Percentiles rank a stretch among this genome's conserved stretches.
Evolutionary conservation across 345 rosid genomes (phyloP).

Genomic region (Eucalyptus tenuipes): DNA sequence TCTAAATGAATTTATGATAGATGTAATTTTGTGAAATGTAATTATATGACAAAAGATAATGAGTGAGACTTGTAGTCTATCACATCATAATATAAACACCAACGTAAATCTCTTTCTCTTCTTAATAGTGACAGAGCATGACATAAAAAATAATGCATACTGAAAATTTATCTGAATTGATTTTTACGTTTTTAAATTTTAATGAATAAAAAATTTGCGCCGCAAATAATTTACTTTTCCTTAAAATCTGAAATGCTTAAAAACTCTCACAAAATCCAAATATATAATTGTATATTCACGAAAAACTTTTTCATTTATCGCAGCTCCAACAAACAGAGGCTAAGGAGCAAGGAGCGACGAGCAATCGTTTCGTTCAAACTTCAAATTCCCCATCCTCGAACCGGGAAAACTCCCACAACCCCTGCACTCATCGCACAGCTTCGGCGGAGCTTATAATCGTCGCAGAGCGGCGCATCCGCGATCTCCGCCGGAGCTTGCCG

Average conservation of each 20-base stretch:
- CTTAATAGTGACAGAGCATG: neutral
- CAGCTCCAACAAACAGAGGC: neutral
- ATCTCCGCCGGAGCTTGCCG: neutral
- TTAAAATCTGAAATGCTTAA: neutral
- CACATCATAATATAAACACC: neutral
- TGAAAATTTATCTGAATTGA: neutral
- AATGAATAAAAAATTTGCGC: neutral
- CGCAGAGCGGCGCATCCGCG: neutral
- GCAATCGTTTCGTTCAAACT: neutral
- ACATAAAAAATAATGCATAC: neutral
- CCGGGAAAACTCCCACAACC: neutral
- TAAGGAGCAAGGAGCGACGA: neutral
- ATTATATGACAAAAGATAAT: neutral
- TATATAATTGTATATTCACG: neutral
- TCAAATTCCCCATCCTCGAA: neutral
- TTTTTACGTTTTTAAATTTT: neutral
- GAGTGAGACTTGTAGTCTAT: neutral
- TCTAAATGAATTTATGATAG: neutral
- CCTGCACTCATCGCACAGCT: neutral
- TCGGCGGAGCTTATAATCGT: neutral
- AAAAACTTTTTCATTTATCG: neutral
- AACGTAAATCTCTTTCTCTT: neutral
- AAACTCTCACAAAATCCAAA: neutral
- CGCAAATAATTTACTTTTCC: neutral
- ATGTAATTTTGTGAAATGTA: neutral